These are phyloP conservation scores for Paecilomyces niveus DNA, from an alignment of 2,329 filamentous ascomycete genomes.

Conservation along the genomic window DNA sequence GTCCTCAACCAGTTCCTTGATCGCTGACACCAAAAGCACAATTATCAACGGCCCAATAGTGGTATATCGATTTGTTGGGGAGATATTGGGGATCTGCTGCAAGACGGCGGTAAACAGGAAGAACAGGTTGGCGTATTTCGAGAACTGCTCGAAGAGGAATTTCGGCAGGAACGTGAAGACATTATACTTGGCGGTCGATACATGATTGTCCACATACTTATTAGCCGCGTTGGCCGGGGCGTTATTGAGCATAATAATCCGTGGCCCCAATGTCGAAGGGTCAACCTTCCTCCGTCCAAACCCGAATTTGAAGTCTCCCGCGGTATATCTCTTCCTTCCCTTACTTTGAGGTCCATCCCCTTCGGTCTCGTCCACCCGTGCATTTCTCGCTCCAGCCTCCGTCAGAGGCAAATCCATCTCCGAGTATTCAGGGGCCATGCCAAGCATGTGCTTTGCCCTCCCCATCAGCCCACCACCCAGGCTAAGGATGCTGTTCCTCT, in stretches of 20 bases:
- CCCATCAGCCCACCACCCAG: slow-evolving; percentile 83
- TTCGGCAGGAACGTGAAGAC: slow-evolving; percentile 87
- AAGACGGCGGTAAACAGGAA: slow-evolving; percentile 95
- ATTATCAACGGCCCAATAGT: slow-evolving; percentile 91
- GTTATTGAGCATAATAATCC: slow-evolving; percentile 94
- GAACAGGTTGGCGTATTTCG: slow-evolving; percentile 97
- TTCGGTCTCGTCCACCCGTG: slow-evolving; percentile 37
- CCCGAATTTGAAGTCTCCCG: slow-evolving; percentile 83
- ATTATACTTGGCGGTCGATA: slow-evolving; percentile 98
- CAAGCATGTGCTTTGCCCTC: slow-evolving; percentile 80
- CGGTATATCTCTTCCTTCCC: slow-evolving; percentile 54
- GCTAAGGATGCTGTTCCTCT: slow-evolving; percentile 81
- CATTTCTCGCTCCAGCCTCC: slow-evolving; percentile 55
- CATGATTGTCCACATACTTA: slow-evolving; percentile 93
- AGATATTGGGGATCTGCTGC: slow-evolving; percentile 92
- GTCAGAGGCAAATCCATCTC: slow-evolving; percentile 98
- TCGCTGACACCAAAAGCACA: slow-evolving; percentile 87
- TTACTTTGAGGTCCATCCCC: slow-evolving; percentile 36
- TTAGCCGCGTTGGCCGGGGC: slow-evolving; percentile 80
- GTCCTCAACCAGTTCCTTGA: slow-evolving; percentile 91
- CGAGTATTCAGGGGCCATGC: slow-evolving; percentile 80
- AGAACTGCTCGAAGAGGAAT: slow-evolving; percentile 97
- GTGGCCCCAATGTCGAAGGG: slow-evolving; percentile 81
- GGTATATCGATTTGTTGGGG: slow-evolving; percentile 90
- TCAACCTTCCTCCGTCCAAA: slow-evolving; percentile 80